Base-by-base conservation (phyloP, 2,329 filamentous ascomycete species). In the Helicocarpus griseus region DNA sequence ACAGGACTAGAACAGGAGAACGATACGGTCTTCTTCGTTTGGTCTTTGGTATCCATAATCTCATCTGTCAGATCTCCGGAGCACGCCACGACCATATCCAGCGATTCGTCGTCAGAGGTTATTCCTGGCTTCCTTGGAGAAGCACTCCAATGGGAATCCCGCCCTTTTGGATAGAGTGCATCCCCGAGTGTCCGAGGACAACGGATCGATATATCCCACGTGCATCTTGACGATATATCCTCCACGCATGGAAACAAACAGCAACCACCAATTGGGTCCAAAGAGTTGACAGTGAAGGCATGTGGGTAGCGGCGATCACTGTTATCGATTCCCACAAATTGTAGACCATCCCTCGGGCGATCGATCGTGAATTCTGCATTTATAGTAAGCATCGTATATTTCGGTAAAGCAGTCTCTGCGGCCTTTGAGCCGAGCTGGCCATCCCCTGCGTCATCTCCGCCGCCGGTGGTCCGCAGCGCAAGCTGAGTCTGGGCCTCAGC, bases 171-270 rank as follows among this genome's bases (percentile, higher is more conserved):
- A 58, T 75, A 68, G 59, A 77, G 77, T 48, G 73, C 86, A 71
- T 96, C 89, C 4, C 90, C 90, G 0, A 98, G 74, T 0, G 90
- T 95, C 48, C 86, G 81, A 9, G 91, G 88, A 59, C 85, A 91
- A 53, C 85, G 89, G 63, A 98, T 84, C 1, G 87, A 87, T 47
- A 98, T 78, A 52, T 89, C 88, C 87, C 93, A 98, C 9, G 84
- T 83, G 62, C 85, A 91, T 51, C 89, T 80, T 52, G 87, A 84
- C 31, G 83, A 82, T 22, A 86, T 81, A 63, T 95, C 87, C 65
- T 98, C 93, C 49, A 97, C 78, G 65, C 93, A 97, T 0, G 93
- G 93, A 61, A 98, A 98, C 24, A 97, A 81, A 59, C 85, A 90
- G 44, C 84, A 91, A 1, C 89, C 84, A 28, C 90, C 89, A 0